phyloP scores from a whole-genome alignment of 805 yeast species.

The Diddensiella transvaalensis region DNA sequence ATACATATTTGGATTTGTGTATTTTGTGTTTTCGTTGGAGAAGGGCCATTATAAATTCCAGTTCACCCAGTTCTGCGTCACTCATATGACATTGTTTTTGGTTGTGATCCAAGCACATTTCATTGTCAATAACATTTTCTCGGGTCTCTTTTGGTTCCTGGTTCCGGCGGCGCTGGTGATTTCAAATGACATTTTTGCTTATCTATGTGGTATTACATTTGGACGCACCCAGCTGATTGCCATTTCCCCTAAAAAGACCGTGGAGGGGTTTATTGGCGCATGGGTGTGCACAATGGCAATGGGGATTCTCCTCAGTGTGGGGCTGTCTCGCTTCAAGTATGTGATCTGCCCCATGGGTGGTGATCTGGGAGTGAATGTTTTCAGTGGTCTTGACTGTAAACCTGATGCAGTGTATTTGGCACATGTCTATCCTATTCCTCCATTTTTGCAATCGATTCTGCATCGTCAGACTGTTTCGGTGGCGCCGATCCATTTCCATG shows the following conservation, averaged over 20 bases:
- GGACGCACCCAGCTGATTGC: constrained; percentile 90
- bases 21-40: constrained; percentile 83
- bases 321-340: constrained; percentile 63
- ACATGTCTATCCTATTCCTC: constrained; percentile 66
- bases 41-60: constrained; percentile 89
- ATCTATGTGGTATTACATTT: constrained; percentile 93
- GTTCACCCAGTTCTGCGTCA: constrained; percentile 87
- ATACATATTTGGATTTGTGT: constrained; percentile 82
- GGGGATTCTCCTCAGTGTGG: constrained; percentile 61
- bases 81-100: constrained; percentile 87
- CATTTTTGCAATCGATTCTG: constrained; percentile 54
- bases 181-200: constrained; percentile 93
- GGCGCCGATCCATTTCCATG: constrained; percentile 89
- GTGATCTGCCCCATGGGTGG: constrained; percentile 84
- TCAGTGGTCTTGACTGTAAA: constrained; percentile 66
- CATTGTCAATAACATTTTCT: constrained; percentile 81
- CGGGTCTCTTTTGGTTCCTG: constrained; percentile 91
- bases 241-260: constrained; percentile 94
- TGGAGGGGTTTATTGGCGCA: constrained; percentile 96
- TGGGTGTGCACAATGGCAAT: constrained; percentile 88
- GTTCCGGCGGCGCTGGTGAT: constrained; percentile 90
- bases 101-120: constrained; percentile 94
- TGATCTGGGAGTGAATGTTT: constrained; percentile 51
- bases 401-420: constrained; percentile 87
- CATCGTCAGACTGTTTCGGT: constrained; percentile 51